A percentile compares a stretch with the other conserved stretches of the same genome.
phyloP scores from a whole-genome alignment of 164 flowering plant genomes.

The Stephania yunnanensis region DNA sequence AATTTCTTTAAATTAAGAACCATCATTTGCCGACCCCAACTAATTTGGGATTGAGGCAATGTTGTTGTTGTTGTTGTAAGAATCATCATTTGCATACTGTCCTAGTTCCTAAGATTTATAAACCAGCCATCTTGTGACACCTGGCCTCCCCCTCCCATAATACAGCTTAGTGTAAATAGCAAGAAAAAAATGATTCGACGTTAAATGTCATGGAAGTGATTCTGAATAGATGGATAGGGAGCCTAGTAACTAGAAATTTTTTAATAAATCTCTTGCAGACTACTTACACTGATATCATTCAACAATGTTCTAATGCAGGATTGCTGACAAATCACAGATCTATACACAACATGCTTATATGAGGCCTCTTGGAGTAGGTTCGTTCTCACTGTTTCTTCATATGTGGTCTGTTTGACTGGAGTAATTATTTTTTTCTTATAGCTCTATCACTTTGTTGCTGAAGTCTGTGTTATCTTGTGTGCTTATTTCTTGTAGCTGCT shows the following conservation, averaged over 20 bases:
- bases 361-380: constrained; percentile 99
- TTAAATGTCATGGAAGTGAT: background rate
- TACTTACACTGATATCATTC: background rate
- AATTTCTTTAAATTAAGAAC: no score
- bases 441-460: background rate
- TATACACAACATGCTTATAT: constrained; percentile 98
- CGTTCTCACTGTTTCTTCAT: constrained; percentile 16
- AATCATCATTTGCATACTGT: background rate
- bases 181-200: background rate
- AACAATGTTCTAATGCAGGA: constrained; percentile 41
- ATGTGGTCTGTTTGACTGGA: background rate
- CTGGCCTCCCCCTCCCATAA: background rate
- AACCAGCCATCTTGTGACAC: background rate
- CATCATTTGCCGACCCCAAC: no score
- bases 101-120: no score
- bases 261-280: background rate
- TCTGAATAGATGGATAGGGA: background rate
- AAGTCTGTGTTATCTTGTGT: background rate
- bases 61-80: background rate
- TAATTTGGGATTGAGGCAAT: no score
- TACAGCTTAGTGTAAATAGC: background rate
- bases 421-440: background rate
- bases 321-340: constrained; percentile 95
- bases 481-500: constrained; percentile 48
- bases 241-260: background rate